These are phyloP conservation scores for Ganoderma lucidum DNA, from an alignment of 1,284 basidiomycete genomes.

Conservation along the genomic window DNA sequence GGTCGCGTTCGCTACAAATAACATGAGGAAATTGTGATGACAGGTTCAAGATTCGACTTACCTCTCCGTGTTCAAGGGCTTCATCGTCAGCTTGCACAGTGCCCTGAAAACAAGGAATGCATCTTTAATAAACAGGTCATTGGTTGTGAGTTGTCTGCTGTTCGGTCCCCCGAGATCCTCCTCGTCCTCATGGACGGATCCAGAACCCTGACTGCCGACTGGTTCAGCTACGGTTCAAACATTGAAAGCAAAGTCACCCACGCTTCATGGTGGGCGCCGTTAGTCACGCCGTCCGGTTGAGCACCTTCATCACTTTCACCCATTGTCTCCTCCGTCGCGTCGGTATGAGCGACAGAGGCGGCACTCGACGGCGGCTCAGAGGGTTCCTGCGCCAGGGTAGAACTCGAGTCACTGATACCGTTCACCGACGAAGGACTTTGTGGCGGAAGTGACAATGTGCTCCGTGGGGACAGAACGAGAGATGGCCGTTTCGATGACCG, in stretches of 20 bases:
- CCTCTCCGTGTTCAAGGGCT: constrained; percentile 93
- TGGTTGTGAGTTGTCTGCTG: constrained; percentile 53
- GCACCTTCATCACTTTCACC: constrained; percentile 10
- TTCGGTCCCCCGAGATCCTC: constrained; percentile 15
- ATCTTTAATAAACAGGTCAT: constrained; percentile 93
- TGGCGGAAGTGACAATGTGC: constrained; percentile 31
- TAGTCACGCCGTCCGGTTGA: constrained; percentile 5
- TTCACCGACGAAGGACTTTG: constrained; percentile 26
- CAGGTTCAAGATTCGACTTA: constrained; percentile 43
- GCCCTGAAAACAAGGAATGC: constrained; percentile 97
- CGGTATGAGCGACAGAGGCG: constrained; percentile 21
- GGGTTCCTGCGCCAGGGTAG: constrained; percentile 30
- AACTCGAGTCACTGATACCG: constrained; percentile 25
- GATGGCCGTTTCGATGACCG: constrained; percentile 37
- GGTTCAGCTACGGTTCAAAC: constrained; percentile 2
- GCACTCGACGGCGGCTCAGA: constrained; percentile 18
- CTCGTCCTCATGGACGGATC: constrained; percentile 36
- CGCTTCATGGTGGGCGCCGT: constrained; percentile 23
- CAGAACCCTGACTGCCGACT: constrained; percentile 33
- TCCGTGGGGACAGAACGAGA: constrained; percentile 41
- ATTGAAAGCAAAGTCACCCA: constrained; percentile 16
- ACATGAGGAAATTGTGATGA: constrained; percentile 1
- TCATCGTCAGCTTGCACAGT: constrained; percentile 98
- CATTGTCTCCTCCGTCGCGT: constrained; percentile 20
- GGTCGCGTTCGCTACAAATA: constrained; percentile 81